phyloP scores from a whole-genome alignment of 371 early-diverging fungal genomes.

The Mucor lusitanicus region DNA sequence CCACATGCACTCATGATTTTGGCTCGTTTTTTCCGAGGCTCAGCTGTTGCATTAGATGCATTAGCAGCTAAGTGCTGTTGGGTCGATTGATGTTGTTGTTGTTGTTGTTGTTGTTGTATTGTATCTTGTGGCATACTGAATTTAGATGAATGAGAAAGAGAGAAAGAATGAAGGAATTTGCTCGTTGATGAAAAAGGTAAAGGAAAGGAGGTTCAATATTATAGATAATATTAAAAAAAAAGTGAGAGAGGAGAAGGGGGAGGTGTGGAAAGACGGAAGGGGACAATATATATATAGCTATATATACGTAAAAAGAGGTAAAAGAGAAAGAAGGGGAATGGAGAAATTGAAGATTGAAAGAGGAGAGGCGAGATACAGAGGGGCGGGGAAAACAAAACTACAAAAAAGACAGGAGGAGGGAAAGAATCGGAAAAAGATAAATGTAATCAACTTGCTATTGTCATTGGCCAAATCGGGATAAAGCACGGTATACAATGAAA shows the following conservation, averaged over 20 bases:
- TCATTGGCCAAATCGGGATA: neutral
- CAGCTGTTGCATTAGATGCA: neutral
- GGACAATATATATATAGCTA: neutral
- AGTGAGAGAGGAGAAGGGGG: conserved; percentile 1
- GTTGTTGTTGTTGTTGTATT: neutral
- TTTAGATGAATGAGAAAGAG: neutral
- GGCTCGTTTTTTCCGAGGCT: conserved; percentile 56
- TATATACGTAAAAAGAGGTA: neutral
- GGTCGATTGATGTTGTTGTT: neutral
- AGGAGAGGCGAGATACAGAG: neutral
- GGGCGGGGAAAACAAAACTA: neutral
- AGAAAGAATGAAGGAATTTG: neutral
- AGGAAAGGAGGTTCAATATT: neutral
- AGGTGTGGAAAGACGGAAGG: neutral
- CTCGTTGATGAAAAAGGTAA: neutral
- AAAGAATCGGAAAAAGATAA: neutral
- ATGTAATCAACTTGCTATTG: neutral
- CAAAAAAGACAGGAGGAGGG: neutral
- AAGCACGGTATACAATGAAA: neutral
- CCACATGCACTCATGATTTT: conserved; percentile 66
- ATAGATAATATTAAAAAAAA: neutral
- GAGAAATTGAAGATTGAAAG: neutral
- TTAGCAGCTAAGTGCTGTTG: neutral
- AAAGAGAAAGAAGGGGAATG: neutral
- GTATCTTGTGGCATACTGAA: conserved; percentile 1